These are phyloP conservation scores for Hypoxylon sp. DNA, from an alignment of 2,329 filamentous ascomycete genomes.

Conservation along the genomic window DNA sequence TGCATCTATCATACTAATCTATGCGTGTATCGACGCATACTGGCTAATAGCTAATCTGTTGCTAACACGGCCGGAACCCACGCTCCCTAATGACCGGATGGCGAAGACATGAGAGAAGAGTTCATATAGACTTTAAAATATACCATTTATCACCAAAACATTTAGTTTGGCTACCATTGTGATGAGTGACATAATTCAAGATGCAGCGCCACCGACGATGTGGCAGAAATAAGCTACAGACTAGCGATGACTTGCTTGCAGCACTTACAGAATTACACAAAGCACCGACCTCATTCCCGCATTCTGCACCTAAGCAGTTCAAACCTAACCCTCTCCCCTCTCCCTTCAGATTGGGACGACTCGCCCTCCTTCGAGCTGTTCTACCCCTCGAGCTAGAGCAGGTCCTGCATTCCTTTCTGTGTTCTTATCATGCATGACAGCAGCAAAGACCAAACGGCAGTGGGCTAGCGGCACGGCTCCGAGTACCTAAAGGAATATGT, in stretches of 20 bases:
- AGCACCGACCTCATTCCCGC: not conserved
- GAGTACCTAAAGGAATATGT: not conserved
- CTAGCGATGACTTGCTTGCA: slow-evolving; percentile 1
- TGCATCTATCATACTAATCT: slow-evolving; percentile 28
- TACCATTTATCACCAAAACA: slow-evolving; percentile 13
- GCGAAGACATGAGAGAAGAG: slow-evolving; percentile 16
- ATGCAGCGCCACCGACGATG: slow-evolving; percentile 2
- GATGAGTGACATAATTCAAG: not conserved
- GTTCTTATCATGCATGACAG: slow-evolving; percentile 25
- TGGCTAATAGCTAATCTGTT: slow-evolving; percentile 34
- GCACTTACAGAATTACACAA: slow-evolving; percentile 11
- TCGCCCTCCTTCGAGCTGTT: slow-evolving; percentile 15
- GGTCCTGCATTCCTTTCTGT: slow-evolving; percentile 5
- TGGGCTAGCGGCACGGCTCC: slow-evolving; percentile 12
- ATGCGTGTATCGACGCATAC: slow-evolving; percentile 36
- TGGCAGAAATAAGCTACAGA: not conserved
- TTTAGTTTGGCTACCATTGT: slow-evolving; percentile 5
- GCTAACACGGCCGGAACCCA: slow-evolving; percentile 31
- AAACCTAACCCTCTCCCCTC: slow-evolving; percentile 17
- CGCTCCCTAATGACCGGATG: slow-evolving; percentile 33
- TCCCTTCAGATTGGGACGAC: slow-evolving; percentile 1
- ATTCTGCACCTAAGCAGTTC: slow-evolving; percentile 1
- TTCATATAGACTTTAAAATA: slow-evolving; percentile 35
- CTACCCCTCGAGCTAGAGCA: slow-evolving; percentile 32
- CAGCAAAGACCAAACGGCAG: slow-evolving; percentile 1